phyloP scores from a whole-genome alignment of 768 basidiomycete genomes.

The Lentinula edodes region DNA sequence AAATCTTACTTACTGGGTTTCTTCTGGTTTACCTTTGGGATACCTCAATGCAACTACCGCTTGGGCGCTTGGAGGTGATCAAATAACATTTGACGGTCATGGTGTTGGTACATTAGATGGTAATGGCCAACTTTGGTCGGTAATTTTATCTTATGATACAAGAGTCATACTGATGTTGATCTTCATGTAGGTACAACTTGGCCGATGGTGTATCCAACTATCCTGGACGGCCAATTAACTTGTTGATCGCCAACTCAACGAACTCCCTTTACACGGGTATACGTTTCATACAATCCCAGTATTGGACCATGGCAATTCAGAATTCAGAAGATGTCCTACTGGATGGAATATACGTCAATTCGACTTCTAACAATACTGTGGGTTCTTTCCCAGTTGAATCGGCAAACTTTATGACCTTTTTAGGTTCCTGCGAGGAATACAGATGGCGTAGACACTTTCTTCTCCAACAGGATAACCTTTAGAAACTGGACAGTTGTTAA shows the following conservation, averaged over 20 bases:
- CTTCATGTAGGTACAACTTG: slow-evolving; percentile 26
- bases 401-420: neutral
- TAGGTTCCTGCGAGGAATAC: slow-evolving; percentile 29
- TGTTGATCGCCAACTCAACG: slow-evolving; percentile 30
- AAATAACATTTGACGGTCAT: slow-evolving; percentile 22
- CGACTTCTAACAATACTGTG: slow-evolving; percentile 27
- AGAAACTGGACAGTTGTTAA: slow-evolving; percentile 30
- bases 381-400: neutral
- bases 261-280: slow-evolving; percentile 29
- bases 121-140: slow-evolving; percentile 34
- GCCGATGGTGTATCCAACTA: slow-evolving; percentile 31
- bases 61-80: slow-evolving; percentile 30
- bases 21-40: slow-evolving; percentile 25
- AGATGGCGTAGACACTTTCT: slow-evolving; percentile 30
- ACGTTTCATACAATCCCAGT: slow-evolving; percentile 34
- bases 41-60: slow-evolving; percentile 32
- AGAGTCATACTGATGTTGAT: neutral
- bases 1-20: slow-evolving; percentile 32
- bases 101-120: slow-evolving; percentile 33
- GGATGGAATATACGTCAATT: slow-evolving; percentile 34
- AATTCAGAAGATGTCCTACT: slow-evolving; percentile 28
- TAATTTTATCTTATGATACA: neutral
- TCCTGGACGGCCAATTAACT: slow-evolving; percentile 29
- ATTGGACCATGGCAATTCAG: slow-evolving; percentile 35
- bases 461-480: slow-evolving; percentile 32